phyloP scores from a whole-genome alignment of 306 rosid genomes.

The Vigna radiata region DNA sequence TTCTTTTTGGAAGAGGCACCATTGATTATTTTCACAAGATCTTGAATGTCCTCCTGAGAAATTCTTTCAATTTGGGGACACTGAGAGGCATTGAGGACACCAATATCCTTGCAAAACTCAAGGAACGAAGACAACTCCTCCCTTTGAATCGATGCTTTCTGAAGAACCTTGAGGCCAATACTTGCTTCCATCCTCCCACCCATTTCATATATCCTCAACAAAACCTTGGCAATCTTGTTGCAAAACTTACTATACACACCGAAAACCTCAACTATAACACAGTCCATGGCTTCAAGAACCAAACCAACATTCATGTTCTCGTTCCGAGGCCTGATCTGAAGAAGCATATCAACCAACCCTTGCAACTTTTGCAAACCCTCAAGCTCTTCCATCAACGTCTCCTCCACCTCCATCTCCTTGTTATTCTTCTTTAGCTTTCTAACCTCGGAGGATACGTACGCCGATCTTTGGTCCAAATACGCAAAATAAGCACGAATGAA shows the following conservation, averaged over 20 bases:
- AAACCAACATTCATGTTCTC: slow-evolving; percentile 40
- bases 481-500: slow-evolving; percentile 67
- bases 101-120: slow-evolving; percentile 64
- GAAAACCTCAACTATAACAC: slow-evolving; percentile 66
- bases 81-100: slow-evolving; percentile 68
- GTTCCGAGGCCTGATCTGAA: slow-evolving; percentile 57
- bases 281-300: slow-evolving; percentile 84
- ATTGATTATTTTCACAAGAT: slow-evolving; percentile 61
- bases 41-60: slow-evolving; percentile 61
- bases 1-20: slow-evolving; percentile 23
- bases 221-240: slow-evolving; percentile 55
- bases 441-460: slow-evolving; percentile 42
- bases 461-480: slow-evolving; percentile 62
- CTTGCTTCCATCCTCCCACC: slow-evolving; percentile 63
- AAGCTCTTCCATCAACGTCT: slow-evolving; percentile 64
- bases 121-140: slow-evolving; percentile 57
- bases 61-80: slow-evolving; percentile 66
- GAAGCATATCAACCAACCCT: slow-evolving; percentile 58
- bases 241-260: slow-evolving; percentile 68
- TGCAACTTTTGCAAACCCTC: slow-evolving; percentile 60
- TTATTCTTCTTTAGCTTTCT: not conserved
- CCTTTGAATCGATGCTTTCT: slow-evolving; percentile 61
- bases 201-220: slow-evolving; percentile 56
- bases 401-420: slow-evolving; percentile 37
- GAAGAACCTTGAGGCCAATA: slow-evolving; percentile 57